A percentile compares a stretch with the other conserved stretches of the same genome.
These are phyloP conservation scores for Hypoxylon rubiginosum DNA, from an alignment of 2,329 filamentous ascomycete genomes.

Conservation along the genomic window DNA sequence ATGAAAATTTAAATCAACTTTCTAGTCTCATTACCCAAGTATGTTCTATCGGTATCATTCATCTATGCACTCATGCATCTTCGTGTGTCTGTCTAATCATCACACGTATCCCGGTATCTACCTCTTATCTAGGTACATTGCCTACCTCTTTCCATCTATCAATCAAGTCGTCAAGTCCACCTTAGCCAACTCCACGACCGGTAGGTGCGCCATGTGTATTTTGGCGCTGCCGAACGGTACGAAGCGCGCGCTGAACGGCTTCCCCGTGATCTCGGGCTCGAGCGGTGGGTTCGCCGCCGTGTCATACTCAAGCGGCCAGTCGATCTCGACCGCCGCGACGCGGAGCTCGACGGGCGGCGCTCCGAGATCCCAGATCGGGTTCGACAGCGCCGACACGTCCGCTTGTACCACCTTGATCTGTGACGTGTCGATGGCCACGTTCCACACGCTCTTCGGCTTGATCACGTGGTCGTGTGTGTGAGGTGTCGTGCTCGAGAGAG, in stretches of 20 bases:
- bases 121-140: too few species aligned
- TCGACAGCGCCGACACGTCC: constrained; percentile 36
- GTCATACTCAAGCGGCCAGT: constrained; percentile 50
- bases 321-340: constrained; percentile 51
- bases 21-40: neutral
- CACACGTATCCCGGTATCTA: neutral
- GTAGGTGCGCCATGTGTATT: constrained; percentile 53
- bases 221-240: constrained; percentile 53
- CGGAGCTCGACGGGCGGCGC: constrained; percentile 51
- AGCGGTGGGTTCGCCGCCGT: constrained; percentile 47
- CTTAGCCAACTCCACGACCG: constrained; percentile 45
- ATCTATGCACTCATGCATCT: constrained; percentile 8
- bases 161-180: constrained; percentile 41
- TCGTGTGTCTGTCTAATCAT: neutral
- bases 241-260: constrained; percentile 50
- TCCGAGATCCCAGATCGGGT: constrained; percentile 50
- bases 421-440: constrained; percentile 52
- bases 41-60: constrained; percentile 22
- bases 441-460: constrained; percentile 48
- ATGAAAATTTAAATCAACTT: neutral
- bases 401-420: constrained; percentile 47
- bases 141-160: constrained; percentile 8
- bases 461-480: constrained; percentile 50
- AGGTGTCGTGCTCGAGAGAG: constrained; percentile 42
- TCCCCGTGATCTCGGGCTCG: constrained; percentile 38